Percentiles rank a stretch among this genome's conserved stretches.
phyloP scores from a whole-genome alignment of 495 filamentous ascomycete genomes.

The Penicillium crystallinum region DNA sequence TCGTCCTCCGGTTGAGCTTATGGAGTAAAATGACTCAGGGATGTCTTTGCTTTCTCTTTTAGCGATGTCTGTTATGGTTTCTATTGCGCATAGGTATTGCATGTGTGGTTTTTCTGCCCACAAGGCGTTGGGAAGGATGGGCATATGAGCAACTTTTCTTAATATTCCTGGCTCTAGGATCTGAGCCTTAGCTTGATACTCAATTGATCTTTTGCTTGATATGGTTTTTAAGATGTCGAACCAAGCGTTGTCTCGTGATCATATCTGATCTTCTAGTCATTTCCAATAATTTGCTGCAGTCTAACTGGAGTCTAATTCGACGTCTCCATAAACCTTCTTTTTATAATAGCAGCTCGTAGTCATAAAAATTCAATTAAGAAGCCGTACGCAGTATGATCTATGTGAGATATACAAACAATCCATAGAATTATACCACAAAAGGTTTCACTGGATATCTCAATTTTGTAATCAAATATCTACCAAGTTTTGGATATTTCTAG shows the following conservation, averaged over 20 bases:
- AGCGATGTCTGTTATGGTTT: slow-evolving; percentile 11
- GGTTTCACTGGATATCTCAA: too few relatives aligned
- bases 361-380: too few relatives aligned
- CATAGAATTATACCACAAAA: too few relatives aligned
- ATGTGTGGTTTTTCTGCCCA: background rate
- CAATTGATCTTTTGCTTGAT: background rate
- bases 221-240: background rate
- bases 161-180: background rate
- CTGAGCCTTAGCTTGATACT: background rate
- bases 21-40: slow-evolving; percentile 43
- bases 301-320: background rate
- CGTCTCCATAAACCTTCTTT: background rate
- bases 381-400: too few relatives aligned
- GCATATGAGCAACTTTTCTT: background rate
- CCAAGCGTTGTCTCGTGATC: background rate
- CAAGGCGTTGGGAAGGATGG: slow-evolving; percentile 3
- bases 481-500: too few relatives aligned
- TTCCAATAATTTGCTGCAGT: background rate
- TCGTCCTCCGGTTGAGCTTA: slow-evolving; percentile 86
- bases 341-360: background rate
- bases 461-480: too few relatives aligned
- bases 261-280: background rate
- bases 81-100: slow-evolving; percentile 11
- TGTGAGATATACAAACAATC: too few relatives aligned
- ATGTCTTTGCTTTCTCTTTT: slow-evolving; percentile 8